Percentiles rank a stretch among this genome's conserved stretches.
phyloP scores from a whole-genome alignment of 192 early-diverging fungal species.

The Phlyctochytrium bullatum region DNA sequence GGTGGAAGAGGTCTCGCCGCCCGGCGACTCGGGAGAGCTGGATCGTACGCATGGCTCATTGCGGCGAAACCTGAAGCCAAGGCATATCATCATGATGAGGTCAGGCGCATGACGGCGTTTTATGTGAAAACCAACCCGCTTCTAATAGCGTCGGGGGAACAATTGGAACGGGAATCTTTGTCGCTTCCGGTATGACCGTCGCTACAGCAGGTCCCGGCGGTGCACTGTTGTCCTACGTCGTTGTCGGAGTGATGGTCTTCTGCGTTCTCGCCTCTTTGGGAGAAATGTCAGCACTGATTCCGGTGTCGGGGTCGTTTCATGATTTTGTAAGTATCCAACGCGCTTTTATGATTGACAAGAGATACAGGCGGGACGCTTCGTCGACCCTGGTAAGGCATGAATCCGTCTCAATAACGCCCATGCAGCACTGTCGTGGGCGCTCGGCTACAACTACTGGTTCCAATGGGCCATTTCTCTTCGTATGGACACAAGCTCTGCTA shows the following conservation, averaged over 20 bases:
- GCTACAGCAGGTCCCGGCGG: slow-evolving; percentile 77
- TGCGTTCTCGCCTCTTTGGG: slow-evolving; percentile 72
- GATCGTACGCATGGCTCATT: background rate
- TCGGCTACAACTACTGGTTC: slow-evolving; percentile 68
- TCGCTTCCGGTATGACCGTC: slow-evolving; percentile 62
- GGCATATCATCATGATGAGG: slow-evolving; percentile 33
- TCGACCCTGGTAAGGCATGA: slow-evolving; percentile 70
- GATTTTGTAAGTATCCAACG: slow-evolving; percentile 41
- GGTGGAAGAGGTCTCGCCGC: background rate
- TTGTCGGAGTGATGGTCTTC: slow-evolving; percentile 58
- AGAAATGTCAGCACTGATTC: slow-evolving; percentile 83
- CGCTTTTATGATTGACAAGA: background rate
- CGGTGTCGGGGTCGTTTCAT: slow-evolving; percentile 65
- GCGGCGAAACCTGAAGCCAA: slow-evolving; percentile 12
- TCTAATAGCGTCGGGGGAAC: slow-evolving; percentile 74
- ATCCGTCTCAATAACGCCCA: no score
- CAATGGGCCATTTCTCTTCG: slow-evolving; percentile 62
- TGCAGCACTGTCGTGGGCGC: slow-evolving; percentile 48
- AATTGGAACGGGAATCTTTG: slow-evolving; percentile 53
- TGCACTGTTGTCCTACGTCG: slow-evolving; percentile 67
- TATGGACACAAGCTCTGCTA: slow-evolving; percentile 27
- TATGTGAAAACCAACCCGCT: background rate
- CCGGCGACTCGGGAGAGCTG: no score
- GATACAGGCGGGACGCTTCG: slow-evolving; percentile 58
- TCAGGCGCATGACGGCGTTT: background rate